phyloP scores from a whole-genome alignment of 495 filamentous ascomycete genomes.

The Hypoxylon fragiforme region DNA sequence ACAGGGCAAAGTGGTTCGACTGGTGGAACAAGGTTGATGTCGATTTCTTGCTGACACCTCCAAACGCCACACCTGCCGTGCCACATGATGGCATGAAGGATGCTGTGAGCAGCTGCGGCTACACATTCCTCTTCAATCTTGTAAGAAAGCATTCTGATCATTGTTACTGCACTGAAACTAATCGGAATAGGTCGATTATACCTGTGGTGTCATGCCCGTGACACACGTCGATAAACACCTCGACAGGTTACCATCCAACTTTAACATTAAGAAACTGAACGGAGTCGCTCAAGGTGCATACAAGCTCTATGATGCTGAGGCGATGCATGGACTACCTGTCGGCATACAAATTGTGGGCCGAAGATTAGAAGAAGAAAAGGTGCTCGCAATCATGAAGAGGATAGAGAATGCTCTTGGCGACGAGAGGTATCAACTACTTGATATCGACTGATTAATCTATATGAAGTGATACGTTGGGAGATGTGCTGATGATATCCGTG shows the following conservation, averaged over 20 bases:
- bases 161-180: conserved; percentile 1
- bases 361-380: conserved; percentile 89
- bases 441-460: conserved; percentile 45
- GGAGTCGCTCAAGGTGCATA: conserved; percentile 82
- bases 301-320: conserved; percentile 79
- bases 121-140: conserved; percentile 94
- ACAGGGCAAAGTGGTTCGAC: conserved; percentile 73
- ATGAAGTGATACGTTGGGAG: not conserved
- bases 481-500: not conserved
- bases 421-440: conserved; percentile 66
- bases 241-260: conserved; percentile 65
- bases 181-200: conserved; percentile 72
- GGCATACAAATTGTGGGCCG: conserved; percentile 85
- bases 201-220: conserved; percentile 81
- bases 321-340: conserved; percentile 87
- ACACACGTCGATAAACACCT: conserved; percentile 74
- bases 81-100: conserved; percentile 86
- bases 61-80: conserved; percentile 87
- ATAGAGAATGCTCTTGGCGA: conserved; percentile 74
- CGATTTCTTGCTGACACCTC: conserved; percentile 83
- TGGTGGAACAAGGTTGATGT: conserved; percentile 76
- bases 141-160: conserved; percentile 42
- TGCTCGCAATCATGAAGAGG: conserved; percentile 79
- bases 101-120: conserved; percentile 86
- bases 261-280: conserved; percentile 67